Base-by-base conservation (phyloP, 208 protist species). In the Leptomonas seymouri region DNA sequence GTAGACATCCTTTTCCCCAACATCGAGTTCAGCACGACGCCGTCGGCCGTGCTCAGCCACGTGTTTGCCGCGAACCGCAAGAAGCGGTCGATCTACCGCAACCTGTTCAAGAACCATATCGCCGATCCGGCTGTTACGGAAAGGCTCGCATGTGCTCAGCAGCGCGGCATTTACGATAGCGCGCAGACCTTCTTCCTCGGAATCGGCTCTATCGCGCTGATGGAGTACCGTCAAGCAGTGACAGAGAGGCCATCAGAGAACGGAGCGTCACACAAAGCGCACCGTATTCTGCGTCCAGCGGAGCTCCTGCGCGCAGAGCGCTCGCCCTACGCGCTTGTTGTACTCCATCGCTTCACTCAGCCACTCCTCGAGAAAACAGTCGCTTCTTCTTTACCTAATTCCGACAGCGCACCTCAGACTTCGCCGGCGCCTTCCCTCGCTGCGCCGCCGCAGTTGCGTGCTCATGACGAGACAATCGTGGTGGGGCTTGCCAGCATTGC, bases 1-100 rank as follows among this genome's bases (percentile, higher is more conserved):
- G 67, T 74, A 4, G 74, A 80, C 58, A 25, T 74, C 11, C 67
- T 80, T 5, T 74, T 80, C 28, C 74, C 74, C 8, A 80, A 66
- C 60, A 58, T 80, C 25, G 74, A 80, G n/a, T 20, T 67, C 20
- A 39, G 51, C 27, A n/a, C 55, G 20, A 31, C 72, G 14, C 57
- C 66, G n/a, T 14, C 51, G 42, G 30, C 72, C 5, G 34, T 25
- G 23, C 60, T 48, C 21, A 70, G 54, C 50, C 42, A 54, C 48
- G 49, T 70, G 28, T 74, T 73, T 50, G 61, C 58, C 39, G 51
- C 41, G 27, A 45, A 69, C 62, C 28, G 74, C 60, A 74, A 67
- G 44, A 80, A 80, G 45, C 74, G 65, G 1, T 36, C 44, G 27
- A 70, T 80, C 16, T 74, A 71, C 63, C 65, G 68, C 12, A 71